A percentile compares a stretch with the other conserved stretches of the same genome.
Evolutionary conservation across 129 eudicot genomes (phyloP).

Genomic region (Pulicaria dysenterica): DNA sequence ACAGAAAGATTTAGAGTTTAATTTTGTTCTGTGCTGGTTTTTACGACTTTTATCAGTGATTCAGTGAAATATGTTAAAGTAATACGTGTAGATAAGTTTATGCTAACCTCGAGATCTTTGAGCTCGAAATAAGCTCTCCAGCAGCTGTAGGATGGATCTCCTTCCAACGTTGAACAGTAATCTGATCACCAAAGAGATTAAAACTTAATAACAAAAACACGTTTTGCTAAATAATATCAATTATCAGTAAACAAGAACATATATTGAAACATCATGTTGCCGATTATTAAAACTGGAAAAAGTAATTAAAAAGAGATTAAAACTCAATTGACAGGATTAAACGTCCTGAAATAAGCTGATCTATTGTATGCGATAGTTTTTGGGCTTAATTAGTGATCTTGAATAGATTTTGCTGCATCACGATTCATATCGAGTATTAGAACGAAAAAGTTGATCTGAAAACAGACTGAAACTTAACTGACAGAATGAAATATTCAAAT

Average conservation of each 20-base stretch:
- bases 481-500: too few relatives aligned
- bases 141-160: slow-evolving; percentile 41
- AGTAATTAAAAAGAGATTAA: too few relatives aligned
- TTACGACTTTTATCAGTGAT: not conserved
- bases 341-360: slow-evolving; percentile 14
- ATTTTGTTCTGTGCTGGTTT: too few relatives aligned
- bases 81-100: not conserved
- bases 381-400: not conserved
- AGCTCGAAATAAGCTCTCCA: slow-evolving; percentile 51
- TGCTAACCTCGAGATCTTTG: slow-evolving; percentile 35
- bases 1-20: too few relatives aligned
- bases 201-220: not conserved
- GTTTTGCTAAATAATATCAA: not conserved
- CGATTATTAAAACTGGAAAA: too few relatives aligned
- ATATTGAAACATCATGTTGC: too few relatives aligned
- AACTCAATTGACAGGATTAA: too few relatives aligned
- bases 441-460: too few relatives aligned
- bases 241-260: too few relatives aligned
- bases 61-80: not conserved
- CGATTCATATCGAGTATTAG: not conserved
- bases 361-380: slow-evolving; percentile 9
- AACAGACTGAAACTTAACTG: too few relatives aligned
- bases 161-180: slow-evolving; percentile 47
- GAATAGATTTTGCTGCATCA: not conserved
- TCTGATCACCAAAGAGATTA: slow-evolving; percentile 13